Conservation (phyloP, 2,329 filamentous ascomycete genomes). For the Colletotrichum cereale region DNA sequence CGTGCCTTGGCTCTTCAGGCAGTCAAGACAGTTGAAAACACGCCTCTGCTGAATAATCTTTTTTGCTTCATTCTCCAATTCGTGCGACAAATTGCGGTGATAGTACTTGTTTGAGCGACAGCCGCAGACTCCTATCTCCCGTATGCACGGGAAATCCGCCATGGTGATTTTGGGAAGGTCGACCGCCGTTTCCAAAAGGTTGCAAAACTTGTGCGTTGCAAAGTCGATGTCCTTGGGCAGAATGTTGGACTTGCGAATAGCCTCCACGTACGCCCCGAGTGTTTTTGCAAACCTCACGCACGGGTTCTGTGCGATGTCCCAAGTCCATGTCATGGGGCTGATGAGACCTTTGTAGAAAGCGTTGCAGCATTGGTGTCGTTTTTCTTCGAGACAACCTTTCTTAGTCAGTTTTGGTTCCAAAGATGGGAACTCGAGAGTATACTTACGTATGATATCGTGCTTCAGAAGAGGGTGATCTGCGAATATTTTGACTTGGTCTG, state of each 20-base stretch:
- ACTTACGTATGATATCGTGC: constrained; percentile 37
- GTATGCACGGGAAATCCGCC: constrained; percentile 24
- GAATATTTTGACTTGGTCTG: constrained; percentile 28
- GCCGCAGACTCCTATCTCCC: constrained; percentile 12
- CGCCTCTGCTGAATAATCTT: constrained; percentile 32
- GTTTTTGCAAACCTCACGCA: constrained; percentile 37
- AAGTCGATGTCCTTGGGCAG: constrained; percentile 41
- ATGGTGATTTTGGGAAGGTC: constrained; percentile 31
- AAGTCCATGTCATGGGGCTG: constrained; percentile 29
- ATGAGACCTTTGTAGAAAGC: constrained; percentile 37
- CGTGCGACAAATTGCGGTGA: constrained; percentile 9
- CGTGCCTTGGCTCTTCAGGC: constrained; percentile 26
- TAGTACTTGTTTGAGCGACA: constrained; percentile 33
- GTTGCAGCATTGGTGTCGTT: constrained; percentile 38
- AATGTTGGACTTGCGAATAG: constrained; percentile 30
- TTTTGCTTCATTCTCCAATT: constrained; percentile 29
- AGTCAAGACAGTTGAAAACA: constrained; percentile 40
- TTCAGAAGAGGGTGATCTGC: constrained; percentile 39
- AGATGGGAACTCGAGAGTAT: neutral
- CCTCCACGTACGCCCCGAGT: constrained; percentile 36
- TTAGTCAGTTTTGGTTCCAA: neutral
- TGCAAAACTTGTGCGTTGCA: constrained; percentile 36
- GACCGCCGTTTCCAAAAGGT: constrained; percentile 32
- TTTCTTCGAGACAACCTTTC: constrained; percentile 32
- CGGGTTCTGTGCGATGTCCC: constrained; percentile 20